Percentiles rank a stretch among this genome's conserved stretches.
phyloP scores from a whole-genome alignment of 441 rosid species.

The Arabidopsis lyrata region DNA sequence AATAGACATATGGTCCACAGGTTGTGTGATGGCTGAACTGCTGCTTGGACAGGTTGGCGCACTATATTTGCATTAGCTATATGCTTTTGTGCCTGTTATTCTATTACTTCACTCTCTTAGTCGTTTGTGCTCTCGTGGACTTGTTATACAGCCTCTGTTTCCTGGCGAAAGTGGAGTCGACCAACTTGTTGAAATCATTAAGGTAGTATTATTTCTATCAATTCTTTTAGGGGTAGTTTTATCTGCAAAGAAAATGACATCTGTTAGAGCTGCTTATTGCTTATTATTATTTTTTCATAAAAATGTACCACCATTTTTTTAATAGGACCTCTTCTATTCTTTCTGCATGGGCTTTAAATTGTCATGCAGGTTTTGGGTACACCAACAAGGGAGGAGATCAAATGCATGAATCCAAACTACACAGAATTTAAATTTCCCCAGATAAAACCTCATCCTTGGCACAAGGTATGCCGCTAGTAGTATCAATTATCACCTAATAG shows the following conservation, averaged over 20 bases:
- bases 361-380: conserved; percentile 88
- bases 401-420: conserved; percentile 99
- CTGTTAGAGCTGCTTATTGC: neutral
- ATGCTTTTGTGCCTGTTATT: neutral
- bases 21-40: conserved; percentile 99
- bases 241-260: neutral
- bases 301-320: neutral
- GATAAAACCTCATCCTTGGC: conserved; percentile 99
- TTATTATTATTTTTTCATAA: no score
- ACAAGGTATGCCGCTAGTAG: conserved; percentile 64
- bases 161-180: conserved; percentile 99
- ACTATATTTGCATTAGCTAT: conserved; percentile 9
- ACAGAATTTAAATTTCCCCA: conserved; percentile 98
- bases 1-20: conserved; percentile 98
- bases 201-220: conserved; percentile 54
- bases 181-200: conserved; percentile 96
- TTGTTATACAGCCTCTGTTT: conserved; percentile 78
- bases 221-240: neutral
- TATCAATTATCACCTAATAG: neutral
- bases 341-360: neutral
- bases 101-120: neutral
- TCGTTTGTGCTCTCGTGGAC: conserved; percentile 25
- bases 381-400: conserved; percentile 98
- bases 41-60: conserved; percentile 90
- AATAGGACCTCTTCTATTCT: neutral